Evolutionary conservation across 805 yeast genomes (phyloP), one percentile per base, ranked within the genome.

Genomic region (Saccharomyces kudriavzevii): DNA sequence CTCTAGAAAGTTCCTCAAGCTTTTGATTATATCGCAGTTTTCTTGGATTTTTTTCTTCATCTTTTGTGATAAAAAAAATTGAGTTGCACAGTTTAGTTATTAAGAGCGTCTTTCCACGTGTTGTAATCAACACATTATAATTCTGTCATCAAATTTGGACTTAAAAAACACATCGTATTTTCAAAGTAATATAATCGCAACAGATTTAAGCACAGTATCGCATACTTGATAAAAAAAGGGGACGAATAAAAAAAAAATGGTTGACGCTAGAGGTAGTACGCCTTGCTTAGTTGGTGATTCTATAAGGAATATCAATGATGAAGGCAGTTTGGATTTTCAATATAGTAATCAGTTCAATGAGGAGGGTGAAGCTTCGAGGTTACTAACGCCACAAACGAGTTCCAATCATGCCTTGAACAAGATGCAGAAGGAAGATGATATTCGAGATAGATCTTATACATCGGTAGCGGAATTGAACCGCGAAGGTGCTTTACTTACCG

Each of bases 401-500:
- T 56, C 61, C 17, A 53, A 55, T 8, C 50, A 51, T 47, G 56
- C 56, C 13, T 51, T 56, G 49, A 50, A 50, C 47, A 58, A 57
- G 52, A 55, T 59, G 13, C 58, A 55, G 27, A 56, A 62, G 10
- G 58, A 48, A 5, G 49, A 53, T 14, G 55, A 52, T 28, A 40
- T 49, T 24, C 45, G 56, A 22, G 48, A 57, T 47, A 53, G 54
- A 17, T 54, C 63, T 17, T 66, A 67, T 54, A 61, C 70, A 5
- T 59, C 67, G 9, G 69, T 69, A 9, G 70, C 62, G 27, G 71
- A 69, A 26, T 57, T 69, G 56, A 67, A 63, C 40, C 66, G 63
- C 43, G 71, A 66, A 52, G 73, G 73, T 10, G 72, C 72, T 14
- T 56, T 69, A 47, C 52, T 69, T 50, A 67, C 68, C 28, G 71